Percentiles rank a stretch among this genome's conserved stretches.
Evolutionary conservation across 1,284 basidiomycete genomes (phyloP).

Genomic region (Phlebopus sp.): DNA sequence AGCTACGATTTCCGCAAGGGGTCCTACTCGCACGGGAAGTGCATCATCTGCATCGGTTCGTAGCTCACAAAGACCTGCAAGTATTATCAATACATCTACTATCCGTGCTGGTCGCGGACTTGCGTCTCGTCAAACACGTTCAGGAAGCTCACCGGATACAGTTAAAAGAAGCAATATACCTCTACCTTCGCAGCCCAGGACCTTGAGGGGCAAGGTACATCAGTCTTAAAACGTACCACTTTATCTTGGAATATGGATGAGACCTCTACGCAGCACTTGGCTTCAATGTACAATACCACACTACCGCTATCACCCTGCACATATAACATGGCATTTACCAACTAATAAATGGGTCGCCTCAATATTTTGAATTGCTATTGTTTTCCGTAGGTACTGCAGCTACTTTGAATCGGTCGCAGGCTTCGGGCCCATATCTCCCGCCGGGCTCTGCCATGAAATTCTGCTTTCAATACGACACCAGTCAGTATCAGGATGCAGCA

Average conservation of each 20-base stretch:
- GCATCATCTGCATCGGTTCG: constrained; percentile 12
- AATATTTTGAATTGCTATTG: too few relatives aligned
- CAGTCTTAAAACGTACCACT: constrained; percentile 8
- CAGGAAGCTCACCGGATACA: constrained; percentile 13
- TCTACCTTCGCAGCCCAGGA: constrained; percentile 28
- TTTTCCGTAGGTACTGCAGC: too few relatives aligned
- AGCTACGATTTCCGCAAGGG: constrained; percentile 12
- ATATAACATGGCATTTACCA: constrained; percentile 1
- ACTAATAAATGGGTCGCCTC: too few relatives aligned
- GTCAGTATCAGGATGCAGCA: too few relatives aligned
- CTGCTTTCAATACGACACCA: too few relatives aligned
- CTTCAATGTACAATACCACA: constrained; percentile 25
- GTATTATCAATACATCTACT: constrained; percentile 8
- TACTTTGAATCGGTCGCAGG: too few relatives aligned
- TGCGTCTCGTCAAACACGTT: constrained; percentile 11
- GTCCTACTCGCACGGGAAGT: constrained; percentile 8
- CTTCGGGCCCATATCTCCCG: too few relatives aligned
- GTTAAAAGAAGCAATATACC: constrained; percentile 20
- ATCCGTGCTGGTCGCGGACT: constrained; percentile 16
- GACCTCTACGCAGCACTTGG: neutral
- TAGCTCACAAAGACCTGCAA: constrained; percentile 11
- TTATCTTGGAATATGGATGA: neutral
- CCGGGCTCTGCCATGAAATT: too few relatives aligned
- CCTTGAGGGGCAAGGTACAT: constrained; percentile 17
- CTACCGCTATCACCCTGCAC: constrained; percentile 8